Evolutionary conservation across 192 early-diverging fungal species (phyloP), one percentile per base, ranked within the genome.

Genomic region (Lunasporangiospora selenospora): DNA sequence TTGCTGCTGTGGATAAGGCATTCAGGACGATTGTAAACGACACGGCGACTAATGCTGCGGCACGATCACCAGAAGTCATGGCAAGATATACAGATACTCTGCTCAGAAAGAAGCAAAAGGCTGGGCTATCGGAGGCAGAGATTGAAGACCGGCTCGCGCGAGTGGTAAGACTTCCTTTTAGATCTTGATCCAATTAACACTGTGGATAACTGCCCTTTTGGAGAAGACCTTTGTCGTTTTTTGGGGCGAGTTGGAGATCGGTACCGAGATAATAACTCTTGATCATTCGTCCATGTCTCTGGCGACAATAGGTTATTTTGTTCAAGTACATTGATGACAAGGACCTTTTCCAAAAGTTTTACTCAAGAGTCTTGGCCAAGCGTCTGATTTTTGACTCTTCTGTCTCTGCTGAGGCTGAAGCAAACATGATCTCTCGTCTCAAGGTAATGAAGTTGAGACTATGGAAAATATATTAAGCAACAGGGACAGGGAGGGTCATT

Each of bases 291-390:
- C 5, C 11, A 34, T 42, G 3, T 3, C 8, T 46, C 13, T 32
- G 18, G 0, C 16, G 32, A 13, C 8, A 23, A 16, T 60, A 82
- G 83, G 83, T 93, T 19, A 80, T 84, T 16, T 62, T 95, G 9
- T 95, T 95, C 75, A 89, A 91, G 43, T 95, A 93, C 71, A 83
- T 95, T 18, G 89, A 94, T 43, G 94, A 95, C 55, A 95, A 95
- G 58, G 94, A 95, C 57, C 78, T 95, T 1, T 95, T 92, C 78
- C 94, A 95, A 80, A 94, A 94, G 77, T 93, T 93, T 57, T 95
- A 95, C 60, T 87, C 91, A 6, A 80, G 91, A 18, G 82, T 87
- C 65, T 80, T 95, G 24, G 94, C 92, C 4, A 93, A 92, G 61
- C 84, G 94, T 12, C 67, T 95, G 3, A 88, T 95, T n/a, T 85